Evolutionary conservation across 192 early-diverging fungal genomes (phyloP), one percentile per base, ranked within the genome.

Genomic region (Coemansia sp.): DNA sequence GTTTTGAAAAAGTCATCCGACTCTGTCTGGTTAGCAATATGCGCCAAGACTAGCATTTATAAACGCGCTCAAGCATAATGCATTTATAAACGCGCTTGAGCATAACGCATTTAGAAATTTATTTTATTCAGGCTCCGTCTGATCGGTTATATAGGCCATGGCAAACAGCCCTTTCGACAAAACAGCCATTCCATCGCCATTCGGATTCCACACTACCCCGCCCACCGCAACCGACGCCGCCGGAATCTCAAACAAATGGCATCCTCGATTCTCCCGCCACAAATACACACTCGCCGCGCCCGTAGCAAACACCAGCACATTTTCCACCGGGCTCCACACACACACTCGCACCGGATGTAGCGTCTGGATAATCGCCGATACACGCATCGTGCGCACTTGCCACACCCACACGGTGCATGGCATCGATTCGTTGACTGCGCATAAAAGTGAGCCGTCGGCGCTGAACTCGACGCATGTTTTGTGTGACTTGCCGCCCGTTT

Each of bases 291-390:
- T 63, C 4, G 73, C 25, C 20, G 63, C 3, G 4, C 69, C 73
- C 1, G 78, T 75, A 15, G 58, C 66, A 38, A 81, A 59, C 7
- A 60, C 66, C 69, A 81, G 50, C 0, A 54, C 49, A 1, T 40
- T 26, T 60, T 81, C 73, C 23, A 72, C 70, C 3, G 78, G 78
- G 49, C 78, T 75, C 78, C 78, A 81, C 44, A 9, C 21, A 52
- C 58, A 67, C 31, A 36, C 36, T 26, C 78, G 58, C n/a, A 81
- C n/a, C 3, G 73, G 55, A 28, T 36, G 31, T 40, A 71, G 24
- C 0, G 66, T 81, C 66, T 75, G 73, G 18, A 75, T 40, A 1
- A 81, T 69, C 2, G 73, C 56, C 34, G 58, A 47, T 5, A 66
- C 59, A 6, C 67, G 66, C 73, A 75, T 61, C 10, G 53, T 62